phyloP scores from a whole-genome alignment of 2,329 filamentous ascomycete genomes.

The Albifimbria verrucaria region DNA sequence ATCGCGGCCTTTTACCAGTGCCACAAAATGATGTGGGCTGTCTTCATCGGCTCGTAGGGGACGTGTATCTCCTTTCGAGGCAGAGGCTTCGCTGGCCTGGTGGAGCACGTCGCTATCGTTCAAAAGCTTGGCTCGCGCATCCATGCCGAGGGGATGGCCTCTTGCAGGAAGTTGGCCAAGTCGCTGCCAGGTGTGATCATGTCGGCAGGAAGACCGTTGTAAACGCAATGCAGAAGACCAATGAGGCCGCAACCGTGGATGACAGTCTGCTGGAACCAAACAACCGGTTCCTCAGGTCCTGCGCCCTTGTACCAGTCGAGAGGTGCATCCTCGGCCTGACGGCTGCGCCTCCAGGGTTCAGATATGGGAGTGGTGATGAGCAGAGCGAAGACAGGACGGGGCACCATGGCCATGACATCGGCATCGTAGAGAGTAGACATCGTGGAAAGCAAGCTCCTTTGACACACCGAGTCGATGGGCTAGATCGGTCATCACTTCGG shows the following conservation, averaged over 20 bases:
- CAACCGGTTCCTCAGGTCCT: background rate
- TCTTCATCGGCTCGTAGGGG: background rate
- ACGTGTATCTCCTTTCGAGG: background rate
- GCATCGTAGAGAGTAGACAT: background rate
- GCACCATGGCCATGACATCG: background rate
- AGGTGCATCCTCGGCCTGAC: background rate
- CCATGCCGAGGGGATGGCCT: conserved; percentile 50
- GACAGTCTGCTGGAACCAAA: background rate
- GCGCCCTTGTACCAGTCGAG: background rate
- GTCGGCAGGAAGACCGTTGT: conserved; percentile 11
- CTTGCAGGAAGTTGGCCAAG: conserved; percentile 52
- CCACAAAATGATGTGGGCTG: conserved; percentile 7
- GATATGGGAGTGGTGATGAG: background rate
- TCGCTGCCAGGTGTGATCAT: conserved; percentile 19
- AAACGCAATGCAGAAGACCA: background rate
- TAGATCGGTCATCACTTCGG: background rate
- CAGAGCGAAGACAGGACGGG: background rate
- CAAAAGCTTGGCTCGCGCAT: conserved; percentile 1
- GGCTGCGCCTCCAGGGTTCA: background rate
- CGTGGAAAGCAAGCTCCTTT: background rate
- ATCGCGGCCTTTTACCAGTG: conserved; percentile 8
- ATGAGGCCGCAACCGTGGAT: background rate
- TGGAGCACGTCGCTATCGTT: conserved; percentile 5
- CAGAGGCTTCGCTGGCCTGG: background rate
- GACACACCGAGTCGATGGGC: background rate